Evolutionary conservation across 164 flowering plant species (phyloP), one percentile per base, ranked within the genome.

Genomic region (Taxillus chinensis): DNA sequence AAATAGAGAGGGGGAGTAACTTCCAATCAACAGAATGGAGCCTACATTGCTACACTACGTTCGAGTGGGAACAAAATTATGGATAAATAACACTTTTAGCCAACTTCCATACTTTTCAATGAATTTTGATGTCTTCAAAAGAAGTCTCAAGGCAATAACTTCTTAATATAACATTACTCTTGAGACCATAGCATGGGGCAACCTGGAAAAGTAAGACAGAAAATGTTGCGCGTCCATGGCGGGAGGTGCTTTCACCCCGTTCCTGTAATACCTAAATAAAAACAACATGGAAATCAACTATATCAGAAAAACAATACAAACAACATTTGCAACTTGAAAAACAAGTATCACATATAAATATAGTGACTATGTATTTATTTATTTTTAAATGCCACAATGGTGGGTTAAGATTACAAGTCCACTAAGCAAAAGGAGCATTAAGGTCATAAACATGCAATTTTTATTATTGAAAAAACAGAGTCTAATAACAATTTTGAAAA

Each of bases 121-220:
- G 13, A 48, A 3, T 48, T 48, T 11, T 14, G 12, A 48, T 48
- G 13, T 48, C 39, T 54, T 17, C 8, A 54, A 8, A 9, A 27
- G 12, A 17, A 54, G 5, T 9, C 52, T 54, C 10, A 54, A 7
- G 11, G 37, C 39, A 27, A 54, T 54, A 54, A 4, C 5, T 8
- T 14, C 4, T 4, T 5, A 17, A 54, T 5, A 0, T 7, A 7
- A 7, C 11, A 14, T 4, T 3, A 13, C 41, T 39, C 3, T 39
- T 9, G 40, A 60, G 45, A 37, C 42, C 4, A 14, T 12, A 56
- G 45, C 4, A 14, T n/a, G 57, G 45, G 52, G 40, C 66, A 64
- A 95, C 99, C 98, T 91, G 98, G 71, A 95, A 95, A 62, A 95
- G 92, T 70, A 95, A 77, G 63, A 95, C 99, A 72, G 99, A 95